Conservation (phyloP, 352 stramenopile genomes). For the Hyphochytrium catenoides region DNA sequence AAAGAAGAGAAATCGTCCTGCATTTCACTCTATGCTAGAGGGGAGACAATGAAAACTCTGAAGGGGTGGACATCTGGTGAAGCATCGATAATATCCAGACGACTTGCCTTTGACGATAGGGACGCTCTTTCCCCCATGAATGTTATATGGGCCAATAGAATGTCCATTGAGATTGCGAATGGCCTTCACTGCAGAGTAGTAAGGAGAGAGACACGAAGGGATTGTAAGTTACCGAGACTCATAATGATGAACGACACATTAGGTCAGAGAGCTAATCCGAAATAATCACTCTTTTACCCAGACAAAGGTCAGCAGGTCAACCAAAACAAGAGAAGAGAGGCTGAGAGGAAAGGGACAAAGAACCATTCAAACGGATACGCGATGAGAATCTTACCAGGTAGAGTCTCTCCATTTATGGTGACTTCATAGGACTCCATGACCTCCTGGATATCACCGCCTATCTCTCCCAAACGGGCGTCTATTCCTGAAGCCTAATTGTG, state of each 20-base stretch:
- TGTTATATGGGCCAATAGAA: constrained; percentile 90
- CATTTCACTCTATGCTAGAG: background rate
- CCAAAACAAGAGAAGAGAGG: no score
- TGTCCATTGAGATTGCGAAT: constrained; percentile 96
- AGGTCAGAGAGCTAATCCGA: no score
- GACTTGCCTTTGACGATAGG: constrained; percentile 85
- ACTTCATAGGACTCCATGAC: constrained; percentile 95
- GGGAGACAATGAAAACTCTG: constrained; percentile 15
- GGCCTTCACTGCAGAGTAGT: constrained; percentile 34
- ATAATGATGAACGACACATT: no score
- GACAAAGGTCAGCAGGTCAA: no score
- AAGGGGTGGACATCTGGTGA: no score
- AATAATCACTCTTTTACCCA: no score
- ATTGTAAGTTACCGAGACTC: no score
- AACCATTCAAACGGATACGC: no score
- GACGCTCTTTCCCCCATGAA: constrained; percentile 86
- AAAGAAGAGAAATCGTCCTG: constrained; percentile 19
- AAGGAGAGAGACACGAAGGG: constrained; percentile 1
- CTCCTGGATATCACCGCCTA: constrained; percentile 83
- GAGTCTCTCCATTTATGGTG: constrained; percentile 81
- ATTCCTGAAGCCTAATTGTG: constrained; percentile 79
- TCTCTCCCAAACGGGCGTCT: constrained; percentile 80
- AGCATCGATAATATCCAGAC: no score
- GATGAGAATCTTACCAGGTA: no score
- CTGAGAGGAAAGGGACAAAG: no score